These are phyloP conservation scores for Tolypocladium pustulatum DNA, from an alignment of 2,329 filamentous ascomycete species.

Conservation along the genomic window DNA sequence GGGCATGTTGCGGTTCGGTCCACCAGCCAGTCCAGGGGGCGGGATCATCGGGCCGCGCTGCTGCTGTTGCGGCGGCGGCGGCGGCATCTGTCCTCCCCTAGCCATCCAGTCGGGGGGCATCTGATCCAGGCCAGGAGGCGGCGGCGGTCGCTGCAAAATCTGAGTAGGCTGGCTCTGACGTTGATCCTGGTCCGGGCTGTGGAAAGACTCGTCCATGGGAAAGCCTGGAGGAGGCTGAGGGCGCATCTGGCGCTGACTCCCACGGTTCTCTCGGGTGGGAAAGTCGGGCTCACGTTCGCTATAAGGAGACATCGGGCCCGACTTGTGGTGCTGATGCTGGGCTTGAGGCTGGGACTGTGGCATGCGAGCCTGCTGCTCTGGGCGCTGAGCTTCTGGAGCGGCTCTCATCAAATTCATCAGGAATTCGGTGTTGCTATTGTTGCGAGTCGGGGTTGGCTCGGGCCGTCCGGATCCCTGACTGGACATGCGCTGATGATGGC, in stretches of 20 bases:
- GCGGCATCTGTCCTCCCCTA: constrained; percentile 30
- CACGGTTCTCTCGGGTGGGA: constrained; percentile 19
- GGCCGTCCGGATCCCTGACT: constrained; percentile 37
- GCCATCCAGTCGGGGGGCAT: constrained; percentile 47
- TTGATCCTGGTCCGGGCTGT: constrained; percentile 34
- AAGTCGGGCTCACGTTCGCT: constrained; percentile 40
- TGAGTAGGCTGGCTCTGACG: constrained; percentile 47
- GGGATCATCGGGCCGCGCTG: constrained; percentile 43
- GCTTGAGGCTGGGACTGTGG: constrained; percentile 9
- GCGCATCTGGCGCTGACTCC: constrained; percentile 29
- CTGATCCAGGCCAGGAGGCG: constrained; percentile 49
- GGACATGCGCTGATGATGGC: constrained; percentile 45
- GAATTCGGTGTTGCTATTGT: constrained; percentile 67
- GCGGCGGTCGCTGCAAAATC: constrained; percentile 53
- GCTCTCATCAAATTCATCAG: constrained; percentile 71
- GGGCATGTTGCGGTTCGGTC: constrained; percentile 29
- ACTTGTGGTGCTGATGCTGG: constrained; percentile 13
- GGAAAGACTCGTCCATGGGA: constrained; percentile 41
- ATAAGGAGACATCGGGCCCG: constrained; percentile 35
- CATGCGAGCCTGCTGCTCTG: constrained; percentile 31
- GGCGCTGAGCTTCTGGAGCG: constrained; percentile 35
- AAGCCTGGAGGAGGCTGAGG: constrained; percentile 38
- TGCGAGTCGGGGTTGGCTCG: constrained; percentile 31
- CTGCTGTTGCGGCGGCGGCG: constrained; percentile 13
- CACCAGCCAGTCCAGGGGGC: constrained; percentile 43